Base-by-base conservation (phyloP, 352 stramenopile species). In the Phytophthora podocarpi region DNA sequence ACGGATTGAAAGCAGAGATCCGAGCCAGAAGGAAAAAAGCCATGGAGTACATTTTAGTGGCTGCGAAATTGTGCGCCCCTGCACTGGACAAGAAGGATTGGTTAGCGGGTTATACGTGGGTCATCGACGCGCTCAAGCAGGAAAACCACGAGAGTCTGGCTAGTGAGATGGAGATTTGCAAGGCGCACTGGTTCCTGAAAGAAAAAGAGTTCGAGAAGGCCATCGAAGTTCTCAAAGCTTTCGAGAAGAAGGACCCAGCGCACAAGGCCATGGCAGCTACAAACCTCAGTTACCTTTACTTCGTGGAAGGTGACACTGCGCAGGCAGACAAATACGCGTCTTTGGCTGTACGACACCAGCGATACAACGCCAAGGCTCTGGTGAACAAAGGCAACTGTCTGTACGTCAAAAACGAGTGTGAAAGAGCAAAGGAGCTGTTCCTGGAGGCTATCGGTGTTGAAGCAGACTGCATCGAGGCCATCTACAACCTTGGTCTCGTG, bases 361-460 rank as follows among this genome's bases (percentile, higher is more conserved):
- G 95, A 16, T 99, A 98, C 78, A 99, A 98, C 67, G 92, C 95
- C 35, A 98, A 98, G 55, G 97, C 96, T 26, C 82, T 99, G 9
- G 97, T 99, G 13, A 99, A 99, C 80, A 98, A 98, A 63, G 97
- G 91, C 34, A 99, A 99, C 70, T 98, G 96, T 58, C 72, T 98
- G 15, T 98, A 97, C 69, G 78, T 97, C 8, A 89, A 94, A 60
- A 91, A 95, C 46, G 93, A 99, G 54, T 97, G 92, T 56, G 85
- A 93, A 55, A 79, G 86, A 18, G 96, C 97, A 10, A 98, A 98
- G 54, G 90, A 98, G 64, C 67, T 98, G 11, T 99, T 98, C 54
- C 79, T 99, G 12, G 97, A 99, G 65, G 96, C 95, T 7, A 95
- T 95, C 13, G 85, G 85, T 21, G 92, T 99, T 18, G 92, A 99